Percentiles rank a stretch among this genome's conserved stretches.
Evolutionary conservation across 1,139 yeast species (phyloP).

Genomic region (Sugiyamaella xylanicola): DNA sequence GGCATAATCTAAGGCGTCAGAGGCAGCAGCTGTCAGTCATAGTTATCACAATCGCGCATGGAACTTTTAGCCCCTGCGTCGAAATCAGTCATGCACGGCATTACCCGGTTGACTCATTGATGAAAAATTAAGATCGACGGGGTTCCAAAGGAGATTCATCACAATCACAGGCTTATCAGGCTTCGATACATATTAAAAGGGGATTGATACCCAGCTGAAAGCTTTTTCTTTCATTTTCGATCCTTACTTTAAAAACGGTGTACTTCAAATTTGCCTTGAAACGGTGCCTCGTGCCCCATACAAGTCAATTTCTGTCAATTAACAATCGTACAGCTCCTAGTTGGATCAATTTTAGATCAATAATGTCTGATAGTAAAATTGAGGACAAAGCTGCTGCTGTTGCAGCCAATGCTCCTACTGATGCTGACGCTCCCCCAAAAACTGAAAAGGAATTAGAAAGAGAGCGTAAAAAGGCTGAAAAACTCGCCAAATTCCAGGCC

Average conservation of each 20-base stretch:
- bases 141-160: neutral
- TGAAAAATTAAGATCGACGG: conserved; percentile 16
- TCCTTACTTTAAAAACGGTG: conserved; percentile 11
- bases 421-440: conserved; percentile 36
- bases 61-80: neutral
- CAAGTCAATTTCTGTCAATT: conserved; percentile 5
- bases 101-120: conserved; percentile 20
- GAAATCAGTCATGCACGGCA: no score
- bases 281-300: conserved; percentile 17
- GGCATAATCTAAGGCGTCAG: no score
- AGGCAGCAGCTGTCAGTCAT: no score
- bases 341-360: conserved; percentile 16
- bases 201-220: neutral
- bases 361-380: conserved; percentile 28
- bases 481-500: conserved; percentile 90
- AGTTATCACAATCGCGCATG: neutral
- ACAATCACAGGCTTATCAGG: no score
- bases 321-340: neutral
- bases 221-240: conserved; percentile 4
- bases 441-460: conserved; percentile 64
- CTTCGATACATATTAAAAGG: neutral
- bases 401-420: conserved; percentile 19
- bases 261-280: conserved; percentile 9
- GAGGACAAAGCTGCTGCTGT: conserved; percentile 14
- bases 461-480: conserved; percentile 96